Conservation (phyloP, 768 basidiomycete species). For the Dictyophora rubrovolvata region DNA sequence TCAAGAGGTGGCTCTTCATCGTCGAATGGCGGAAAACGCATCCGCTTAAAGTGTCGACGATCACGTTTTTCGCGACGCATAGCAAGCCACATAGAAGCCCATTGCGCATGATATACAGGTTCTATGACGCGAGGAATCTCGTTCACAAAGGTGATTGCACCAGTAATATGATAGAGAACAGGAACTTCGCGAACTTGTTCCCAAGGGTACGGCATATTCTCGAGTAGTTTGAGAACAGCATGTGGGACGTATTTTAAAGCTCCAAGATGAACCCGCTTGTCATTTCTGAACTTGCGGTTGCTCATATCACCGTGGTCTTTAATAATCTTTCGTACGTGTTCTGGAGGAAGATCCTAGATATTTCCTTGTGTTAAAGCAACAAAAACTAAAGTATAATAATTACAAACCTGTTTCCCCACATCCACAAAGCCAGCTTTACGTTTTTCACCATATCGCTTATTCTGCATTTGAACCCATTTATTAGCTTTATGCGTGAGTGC, state of each 20-base stretch:
- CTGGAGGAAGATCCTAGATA: slow-evolving; percentile 80
- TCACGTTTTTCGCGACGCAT: slow-evolving; percentile 99
- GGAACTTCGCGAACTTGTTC: slow-evolving; percentile 99
- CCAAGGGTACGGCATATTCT: slow-evolving; percentile 97
- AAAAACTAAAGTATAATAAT: neutral
- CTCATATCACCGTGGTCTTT: slow-evolving; percentile 99
- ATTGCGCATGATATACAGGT: slow-evolving; percentile 97
- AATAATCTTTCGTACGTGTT: slow-evolving; percentile 98
- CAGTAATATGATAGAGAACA: slow-evolving; percentile 97
- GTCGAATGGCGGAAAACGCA: slow-evolving; percentile 99
- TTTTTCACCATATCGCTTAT: slow-evolving; percentile 86
- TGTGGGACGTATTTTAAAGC: slow-evolving; percentile 98
- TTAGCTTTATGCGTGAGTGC: slow-evolving; percentile 84
- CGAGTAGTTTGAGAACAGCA: slow-evolving; percentile 97
- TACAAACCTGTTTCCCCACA: slow-evolving; percentile 81
- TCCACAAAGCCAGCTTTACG: slow-evolving; percentile 82
- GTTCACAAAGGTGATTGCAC: slow-evolving; percentile 99
- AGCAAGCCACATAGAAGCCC: slow-evolving; percentile 99
- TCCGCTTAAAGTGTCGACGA: slow-evolving; percentile 97
- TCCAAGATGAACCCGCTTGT: slow-evolving; percentile 98
- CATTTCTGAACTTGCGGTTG: slow-evolving; percentile 97
- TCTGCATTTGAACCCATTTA: slow-evolving; percentile 95
- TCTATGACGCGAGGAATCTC: slow-evolving; percentile 95
- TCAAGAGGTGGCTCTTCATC: slow-evolving; percentile 99
- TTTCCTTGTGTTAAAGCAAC: slow-evolving; percentile 13